Evolutionary conservation across 495 filamentous ascomycete genomes (phyloP), one percentile per base, ranked within the genome.

Genomic region (Cryomyces antarcticus): DNA sequence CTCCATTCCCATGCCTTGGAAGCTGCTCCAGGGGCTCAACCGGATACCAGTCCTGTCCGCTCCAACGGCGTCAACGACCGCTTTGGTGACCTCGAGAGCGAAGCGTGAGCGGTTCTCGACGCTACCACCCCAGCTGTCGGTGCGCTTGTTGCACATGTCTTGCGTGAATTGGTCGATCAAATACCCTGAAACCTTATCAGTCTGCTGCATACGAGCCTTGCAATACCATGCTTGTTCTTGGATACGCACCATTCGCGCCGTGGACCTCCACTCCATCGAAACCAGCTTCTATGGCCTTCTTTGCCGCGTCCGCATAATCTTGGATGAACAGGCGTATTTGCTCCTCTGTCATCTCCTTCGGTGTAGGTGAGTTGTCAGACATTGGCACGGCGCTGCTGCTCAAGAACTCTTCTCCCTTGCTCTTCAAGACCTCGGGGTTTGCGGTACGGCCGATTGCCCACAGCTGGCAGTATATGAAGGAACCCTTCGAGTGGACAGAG

Each of bases 261-360:
- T 83, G 79, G 42, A 84, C 62, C 61, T 86, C 81, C 4, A 86
- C 77, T 28, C 77, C 79, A 51, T 84, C 80, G 44, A 84, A 86
- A 7, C 80, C 80, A 4, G 79, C 80, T 6, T 59, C 62, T 7
- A 83, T 60, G 4, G 78, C 76, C 43, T 73, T 75, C 47, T 63
- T 58, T 1, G 80, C 73, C 12, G 77, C 79, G 24, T 64, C 51
- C 6, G 64, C 74, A 41, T 76, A 82, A 45, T 69, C 68, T 0
- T 54, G 45, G 24, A 82, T 67, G n/a, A 56, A 69, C 6, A 59
- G 50, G 44, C 63, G 44, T 44, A 84, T 78, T 40, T 83, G 74
- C 4, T 65, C 61, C 34, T 64, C 56, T 0, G 65, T 71, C 52
- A 84, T 48, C 0, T 57, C 57, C 6, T 54, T 58, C 0, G 79